Evolutionary conservation across 345 rosid genomes (phyloP).

Genomic region (Aurinia saxatilis): DNA sequence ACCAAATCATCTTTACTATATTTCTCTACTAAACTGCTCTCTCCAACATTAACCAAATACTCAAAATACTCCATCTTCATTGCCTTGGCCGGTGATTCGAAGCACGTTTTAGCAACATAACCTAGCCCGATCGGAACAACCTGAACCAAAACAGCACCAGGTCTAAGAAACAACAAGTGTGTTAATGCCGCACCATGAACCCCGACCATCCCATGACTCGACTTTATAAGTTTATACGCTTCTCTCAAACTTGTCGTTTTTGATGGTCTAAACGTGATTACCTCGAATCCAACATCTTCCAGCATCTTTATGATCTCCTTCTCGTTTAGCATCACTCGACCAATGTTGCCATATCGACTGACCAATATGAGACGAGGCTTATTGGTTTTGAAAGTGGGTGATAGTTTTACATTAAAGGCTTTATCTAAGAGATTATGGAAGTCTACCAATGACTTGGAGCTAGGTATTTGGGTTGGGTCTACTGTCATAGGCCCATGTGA

Average conservation of each 20-base stretch:
- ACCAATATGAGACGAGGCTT: slow-evolving; percentile 25
- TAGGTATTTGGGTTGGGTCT: slow-evolving; percentile 29
- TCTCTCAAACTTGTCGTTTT: slow-evolving; percentile 17
- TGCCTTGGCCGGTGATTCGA: slow-evolving; percentile 32
- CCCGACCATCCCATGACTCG: slow-evolving; percentile 50
- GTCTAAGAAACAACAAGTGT: slow-evolving; percentile 44
- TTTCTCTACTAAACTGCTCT: slow-evolving; percentile 46
- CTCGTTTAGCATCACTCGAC: slow-evolving; percentile 36
- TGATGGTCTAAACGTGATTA: slow-evolving; percentile 29
- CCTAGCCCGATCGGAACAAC: slow-evolving; percentile 45
- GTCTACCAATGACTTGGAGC: slow-evolving; percentile 25
- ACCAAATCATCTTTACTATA: slow-evolving; percentile 35
- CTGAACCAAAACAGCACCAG: slow-evolving; percentile 42
- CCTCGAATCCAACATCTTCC: slow-evolving; percentile 45
- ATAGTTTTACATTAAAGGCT: slow-evolving; percentile 23
- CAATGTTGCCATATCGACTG: slow-evolving; percentile 19
- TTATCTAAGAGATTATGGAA: slow-evolving; percentile 35
- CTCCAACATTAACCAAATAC: slow-evolving; percentile 31
- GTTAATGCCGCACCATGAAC: slow-evolving; percentile 65
- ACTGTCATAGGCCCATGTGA: slow-evolving; percentile 45
- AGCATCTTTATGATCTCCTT: slow-evolving; percentile 14
- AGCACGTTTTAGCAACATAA: slow-evolving; percentile 40
- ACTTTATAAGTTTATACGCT: slow-evolving; percentile 36
- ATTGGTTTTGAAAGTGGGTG: background rate
- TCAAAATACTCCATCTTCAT: slow-evolving; percentile 43